These are phyloP conservation scores for Magnaporthiopsis poae DNA, from an alignment of 2,329 filamentous ascomycete species.

Conservation along the genomic window DNA sequence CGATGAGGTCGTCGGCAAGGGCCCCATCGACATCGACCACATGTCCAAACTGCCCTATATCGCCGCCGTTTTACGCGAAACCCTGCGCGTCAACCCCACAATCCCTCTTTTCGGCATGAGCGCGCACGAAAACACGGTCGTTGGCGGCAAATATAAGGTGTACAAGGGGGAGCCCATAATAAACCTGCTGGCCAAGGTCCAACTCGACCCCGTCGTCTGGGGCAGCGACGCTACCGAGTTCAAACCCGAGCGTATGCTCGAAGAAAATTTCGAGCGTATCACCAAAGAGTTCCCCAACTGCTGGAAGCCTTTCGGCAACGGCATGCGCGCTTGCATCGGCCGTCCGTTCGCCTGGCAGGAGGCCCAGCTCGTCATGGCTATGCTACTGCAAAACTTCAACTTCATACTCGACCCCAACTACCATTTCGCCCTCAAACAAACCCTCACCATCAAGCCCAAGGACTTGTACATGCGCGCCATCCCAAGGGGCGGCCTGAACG, in stretches of 20 bases:
- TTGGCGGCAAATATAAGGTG: slow-evolving; percentile 43
- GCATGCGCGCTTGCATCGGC: slow-evolving; percentile 42
- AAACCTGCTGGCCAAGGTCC: slow-evolving; percentile 36
- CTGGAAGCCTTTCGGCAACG: slow-evolving; percentile 55
- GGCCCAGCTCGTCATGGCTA: slow-evolving; percentile 34
- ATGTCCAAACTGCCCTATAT: slow-evolving; percentile 57
- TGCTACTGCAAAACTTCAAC: slow-evolving; percentile 60
- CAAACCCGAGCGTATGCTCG: slow-evolving; percentile 52
- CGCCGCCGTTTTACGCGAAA: slow-evolving; percentile 54
- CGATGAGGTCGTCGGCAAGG: slow-evolving; percentile 51
- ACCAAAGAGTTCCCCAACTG: slow-evolving; percentile 48
- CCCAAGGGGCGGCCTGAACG: slow-evolving; percentile 48
- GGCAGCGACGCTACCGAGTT: slow-evolving; percentile 49
- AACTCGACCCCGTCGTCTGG: slow-evolving; percentile 46
- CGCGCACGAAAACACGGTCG: slow-evolving; percentile 34
- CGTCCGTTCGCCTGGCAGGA: slow-evolving; percentile 47
- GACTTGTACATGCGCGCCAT: slow-evolving; percentile 52
- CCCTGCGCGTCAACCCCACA: slow-evolving; percentile 51
- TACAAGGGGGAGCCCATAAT: slow-evolving; percentile 33
- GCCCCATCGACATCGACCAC: slow-evolving; percentile 49
- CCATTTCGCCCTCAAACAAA: slow-evolving; percentile 49
- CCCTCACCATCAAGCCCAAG: slow-evolving; percentile 54
- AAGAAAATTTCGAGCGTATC: slow-evolving; percentile 46
- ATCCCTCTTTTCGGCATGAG: slow-evolving; percentile 48
- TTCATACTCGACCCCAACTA: slow-evolving; percentile 54